phyloP scores from a whole-genome alignment of 495 filamentous ascomycete species.

The Neurospora sp. region DNA sequence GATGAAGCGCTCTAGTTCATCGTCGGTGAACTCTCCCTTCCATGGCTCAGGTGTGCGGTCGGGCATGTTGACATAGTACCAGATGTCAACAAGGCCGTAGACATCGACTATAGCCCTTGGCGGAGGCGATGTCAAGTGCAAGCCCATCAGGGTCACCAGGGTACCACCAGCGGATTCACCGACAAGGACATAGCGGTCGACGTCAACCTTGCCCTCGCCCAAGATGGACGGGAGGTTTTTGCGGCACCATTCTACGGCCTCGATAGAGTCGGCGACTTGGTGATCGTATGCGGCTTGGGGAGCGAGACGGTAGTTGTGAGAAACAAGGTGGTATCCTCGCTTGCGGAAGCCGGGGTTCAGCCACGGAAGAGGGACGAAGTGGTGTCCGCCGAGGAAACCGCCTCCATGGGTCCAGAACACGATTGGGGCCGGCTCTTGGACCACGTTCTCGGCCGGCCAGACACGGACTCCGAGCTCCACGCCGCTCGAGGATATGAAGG shows the following conservation, averaged over 20 bases:
- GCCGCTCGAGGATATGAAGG: slow-evolving; percentile 8
- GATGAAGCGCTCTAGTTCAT: slow-evolving; percentile 9
- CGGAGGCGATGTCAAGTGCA: slow-evolving; percentile 1
- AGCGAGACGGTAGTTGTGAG: slow-evolving; percentile 22
- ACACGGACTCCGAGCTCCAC: slow-evolving; percentile 11
- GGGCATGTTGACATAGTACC: neutral
- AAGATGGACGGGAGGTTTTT: slow-evolving; percentile 11
- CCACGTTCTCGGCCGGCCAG: slow-evolving; percentile 13
- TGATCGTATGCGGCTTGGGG: slow-evolving; percentile 16
- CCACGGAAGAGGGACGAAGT: slow-evolving; percentile 15
- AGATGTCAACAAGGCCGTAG: slow-evolving; percentile 17
- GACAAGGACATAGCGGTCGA: slow-evolving; percentile 16
- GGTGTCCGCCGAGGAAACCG: slow-evolving; percentile 16
- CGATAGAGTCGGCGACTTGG: slow-evolving; percentile 18
- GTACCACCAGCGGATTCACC: slow-evolving; percentile 21
- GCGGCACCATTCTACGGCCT: slow-evolving; percentile 14
- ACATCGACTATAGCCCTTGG: slow-evolving; percentile 16
- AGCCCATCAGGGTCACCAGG: slow-evolving; percentile 14
- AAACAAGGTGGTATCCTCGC: slow-evolving; percentile 19
- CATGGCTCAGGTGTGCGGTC: slow-evolving; percentile 2
- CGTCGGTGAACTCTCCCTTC: slow-evolving; percentile 13
- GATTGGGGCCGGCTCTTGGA: slow-evolving; percentile 10
- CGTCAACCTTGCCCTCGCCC: slow-evolving; percentile 14
- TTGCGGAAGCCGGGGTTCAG: slow-evolving; percentile 13
- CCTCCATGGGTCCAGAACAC: slow-evolving; percentile 20